Evolutionary conservation across 2,329 filamentous ascomycete genomes (phyloP), one percentile per base, ranked within the genome.

Genomic region (Xylaria sp.): DNA sequence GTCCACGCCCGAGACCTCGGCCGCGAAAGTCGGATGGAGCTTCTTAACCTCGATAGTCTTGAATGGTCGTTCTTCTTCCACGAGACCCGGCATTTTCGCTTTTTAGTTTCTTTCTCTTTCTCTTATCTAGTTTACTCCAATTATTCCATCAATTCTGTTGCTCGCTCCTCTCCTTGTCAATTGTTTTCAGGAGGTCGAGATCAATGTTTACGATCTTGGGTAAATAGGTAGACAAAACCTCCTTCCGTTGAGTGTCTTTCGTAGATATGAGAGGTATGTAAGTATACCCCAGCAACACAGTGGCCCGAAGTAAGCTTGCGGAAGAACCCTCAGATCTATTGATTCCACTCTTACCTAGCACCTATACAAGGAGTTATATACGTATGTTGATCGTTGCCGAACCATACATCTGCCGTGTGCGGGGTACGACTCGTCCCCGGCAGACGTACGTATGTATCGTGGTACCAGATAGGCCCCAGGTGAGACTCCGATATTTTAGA

Each of bases 1-100:
- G 66, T 79, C 69, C 20, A 78, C 74, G 5, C 77, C 78, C 20
- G 69, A 68, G 13, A 79, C 68, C 67, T 79, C 77, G 3, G 76
- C 76, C 11, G 67, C 74, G 45, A 77, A 77, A 0, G 74, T 76
- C 20, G 73, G 72, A 50, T 77, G 76, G 11, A 77, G 60, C 59
- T 74, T 68, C 44, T 71, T 71, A 60, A 77, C 66, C 29, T 60
- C 55, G 33, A 77, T 72, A 45, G 72, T 71, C 72, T 75, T 68
- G 53, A 76, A 76, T 2, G 65, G 61, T 2, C 63, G 63, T 47
- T 75, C 71, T 56, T 75, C 73, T 63, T 74, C 69, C 13, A 77
- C 54, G 17, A 75, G 67, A 10, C 74, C 75, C 2, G 76, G 73
- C 77, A 78, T 78, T 5, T 67, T 70, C 42, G 17, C 9, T 25